Evolutionary conservation across 805 yeast species (phyloP), one percentile per base, ranked within the genome.

Genomic region (Alloascoidea africana): DNA sequence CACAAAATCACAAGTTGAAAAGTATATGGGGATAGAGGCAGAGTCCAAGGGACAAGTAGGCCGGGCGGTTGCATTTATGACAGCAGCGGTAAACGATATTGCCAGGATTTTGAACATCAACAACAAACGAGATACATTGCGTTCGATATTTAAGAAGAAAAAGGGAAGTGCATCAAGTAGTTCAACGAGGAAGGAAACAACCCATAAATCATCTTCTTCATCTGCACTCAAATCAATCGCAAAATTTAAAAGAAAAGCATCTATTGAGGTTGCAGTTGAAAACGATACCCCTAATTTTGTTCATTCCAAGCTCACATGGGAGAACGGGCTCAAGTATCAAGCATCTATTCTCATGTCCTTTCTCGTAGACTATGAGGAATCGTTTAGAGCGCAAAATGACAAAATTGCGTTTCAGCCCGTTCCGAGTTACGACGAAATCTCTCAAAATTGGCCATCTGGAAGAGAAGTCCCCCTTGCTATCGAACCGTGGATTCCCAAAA

Each of bases 381-480:
- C n/a, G n/a, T 23, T 23, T 23, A 23, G n/a, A 23, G n/a, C 8
- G 8, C 30, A 57, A 16, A 56, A 56, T 40, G 47, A 52, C 17
- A 35, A 50, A 14, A 43, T 54, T 4, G 38, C 50, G 11, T 55
- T 56, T 41, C 58, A 56, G 41, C 40, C 48, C 8, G 45, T 56
- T 5, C 59, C 60, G 1, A 41, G 45, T n/a, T 19, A 38, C 3
- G 16, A 38, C 5, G 58, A 50, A 2, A 40, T 52, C 2, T 46
- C 44, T 6, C 41, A 44, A 5, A 41, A 42, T 23, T 50, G 57
- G 57, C 59, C 59, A 2, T 54, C 57, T 1, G 59, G 59, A 4
- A 39, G 59, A 34, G 51, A 52, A 37, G 55, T 52, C 2, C 43
- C 52, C 11, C 38, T 51, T n/a, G 35, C 43, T 1, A 41, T 36